Evolutionary conservation across 2,329 filamentous ascomycete genomes (phyloP), one percentile per base, ranked within the genome.

Genomic region (Botrytis byssoidea): DNA sequence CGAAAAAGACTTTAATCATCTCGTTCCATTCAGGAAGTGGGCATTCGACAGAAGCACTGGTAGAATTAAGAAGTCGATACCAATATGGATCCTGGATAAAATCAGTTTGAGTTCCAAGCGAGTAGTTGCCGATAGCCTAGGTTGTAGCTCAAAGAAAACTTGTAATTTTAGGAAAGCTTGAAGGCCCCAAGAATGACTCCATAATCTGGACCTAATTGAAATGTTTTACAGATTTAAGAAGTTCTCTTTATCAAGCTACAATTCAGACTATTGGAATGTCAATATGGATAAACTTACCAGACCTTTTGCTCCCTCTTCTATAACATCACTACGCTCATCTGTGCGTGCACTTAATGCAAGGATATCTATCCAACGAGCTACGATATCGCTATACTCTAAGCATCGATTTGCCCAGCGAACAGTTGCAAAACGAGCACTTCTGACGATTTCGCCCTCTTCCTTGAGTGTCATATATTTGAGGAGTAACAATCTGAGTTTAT

Each of bases 331-430:
- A 64, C 92, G 89, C 80, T 95, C 92, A 69, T 89, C 88, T 4
- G 84, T 82, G 4, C 87, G 86, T 20, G 90, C 90, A 25, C 89
- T 90, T 14, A 96, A 85, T 12, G 95, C 95, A 68, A 98, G 86
- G 25, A 98, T 88, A 81, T 98, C 90, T 65, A 98, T 92, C 93
- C 94, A 98, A 67, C 96, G 89, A 40, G 90, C 96, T 55, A 91
- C 86, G 16, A 93, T 86, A 79, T 97, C 94, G 32, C 87, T 87
- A 78, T 94, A 98, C 0, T 92, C 89, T 8, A 99, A 85, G 79
- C 94, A 97, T 69, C 93, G 88, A 80, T 98, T 98, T 18, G 94
- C 93, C 86, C 95, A 98, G 74, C 96, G 93, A 12, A 96, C 91
- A 37, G 91, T 91, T 32, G 93, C 91, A 82, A 95, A 96, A 12